Base-by-base conservation (phyloP, 169 alveolate genomes). In the Perkinsus marinus region DNA sequence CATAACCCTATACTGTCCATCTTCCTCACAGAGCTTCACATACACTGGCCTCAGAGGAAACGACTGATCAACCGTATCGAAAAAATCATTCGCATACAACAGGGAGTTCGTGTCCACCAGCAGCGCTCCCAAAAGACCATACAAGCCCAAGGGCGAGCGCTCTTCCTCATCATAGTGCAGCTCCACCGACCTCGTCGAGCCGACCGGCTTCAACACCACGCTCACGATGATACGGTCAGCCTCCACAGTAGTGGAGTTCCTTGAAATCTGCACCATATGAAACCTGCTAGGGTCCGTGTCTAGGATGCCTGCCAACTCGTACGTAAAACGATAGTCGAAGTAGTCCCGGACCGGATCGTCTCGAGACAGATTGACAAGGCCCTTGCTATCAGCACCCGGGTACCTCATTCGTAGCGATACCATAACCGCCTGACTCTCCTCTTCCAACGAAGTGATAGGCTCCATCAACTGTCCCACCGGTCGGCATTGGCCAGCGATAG, bases 241-340 rank as follows among this genome's bases (percentile, higher is more conserved):
- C 69, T 43, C 38, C 79, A 43, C 39, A 9, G 91, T 39, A n/a
- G 36, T 39, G 79, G 69, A 43, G 69, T 38, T 89, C 46, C 68
- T 34, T 6, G 79, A 43, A 36, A 90, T 41, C 89, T 39, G 68
- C 30, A 39, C 92, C 47, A 90, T 68, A 30, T 43, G 46, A 43
- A 90, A 43, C 79, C 38, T 43, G 9, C 37, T 39, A 17, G 92
- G 36, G 43, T 17, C 26, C 89, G 30, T 57, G 89, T 39, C 89
- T 17, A 90, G 92, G 38, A 90, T 68, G 46, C 30, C 46, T 43
- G 89, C 92, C 89, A 90, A 43, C 92, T 90, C 92, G 43, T 90
- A 90, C 7, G 89, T 30, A 39, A 43, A 90, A 6, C 43, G 89
- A 43, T 43, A 90, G 6, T 34, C 36, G 92, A 34, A 90, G 92